Evolutionary conservation across 2,329 filamentous ascomycete genomes (phyloP).

Genomic region (Botryotinia convoluta): DNA sequence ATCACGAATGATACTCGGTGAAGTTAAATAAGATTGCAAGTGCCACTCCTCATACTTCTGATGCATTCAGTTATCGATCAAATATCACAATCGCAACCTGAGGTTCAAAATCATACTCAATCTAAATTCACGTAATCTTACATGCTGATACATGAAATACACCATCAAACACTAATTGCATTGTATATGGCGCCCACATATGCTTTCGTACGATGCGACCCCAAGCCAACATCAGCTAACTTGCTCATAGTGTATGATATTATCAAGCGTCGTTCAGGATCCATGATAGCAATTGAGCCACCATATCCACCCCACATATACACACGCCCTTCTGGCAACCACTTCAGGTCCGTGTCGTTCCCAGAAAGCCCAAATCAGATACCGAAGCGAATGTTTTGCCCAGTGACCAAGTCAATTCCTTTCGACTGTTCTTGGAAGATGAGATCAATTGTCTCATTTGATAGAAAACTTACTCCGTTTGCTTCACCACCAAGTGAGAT

Average conservation of each 20-base stretch:
- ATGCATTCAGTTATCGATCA: not conserved
- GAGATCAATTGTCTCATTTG: conserved; percentile 1
- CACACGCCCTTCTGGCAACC: conserved; percentile 37
- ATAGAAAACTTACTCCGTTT: not conserved
- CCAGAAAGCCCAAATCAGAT: conserved; percentile 34
- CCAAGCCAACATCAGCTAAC: conserved; percentile 36
- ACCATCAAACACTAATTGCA: not conserved
- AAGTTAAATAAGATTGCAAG: not conserved
- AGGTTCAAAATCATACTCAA: not conserved
- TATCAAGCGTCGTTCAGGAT: conserved; percentile 44
- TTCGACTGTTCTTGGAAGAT: conserved; percentile 5
- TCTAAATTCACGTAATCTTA: not conserved
- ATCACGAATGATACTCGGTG: not conserved
- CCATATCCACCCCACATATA: conserved; percentile 49
- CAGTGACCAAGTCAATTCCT: not conserved
- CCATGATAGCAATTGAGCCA: conserved; percentile 45
- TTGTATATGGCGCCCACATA: conserved; percentile 19
- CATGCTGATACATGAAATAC: too few relatives aligned
- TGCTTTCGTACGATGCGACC: not conserved
- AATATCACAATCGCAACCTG: not conserved
- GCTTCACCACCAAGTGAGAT: not conserved
- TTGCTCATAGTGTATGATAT: conserved; percentile 48
- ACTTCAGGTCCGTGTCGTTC: conserved; percentile 15
- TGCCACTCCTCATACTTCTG: not conserved
- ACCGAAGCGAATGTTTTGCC: not conserved